phyloP scores from a whole-genome alignment of 2,329 filamentous ascomycete species.

The Fusarium pseudoanthophilum region DNA sequence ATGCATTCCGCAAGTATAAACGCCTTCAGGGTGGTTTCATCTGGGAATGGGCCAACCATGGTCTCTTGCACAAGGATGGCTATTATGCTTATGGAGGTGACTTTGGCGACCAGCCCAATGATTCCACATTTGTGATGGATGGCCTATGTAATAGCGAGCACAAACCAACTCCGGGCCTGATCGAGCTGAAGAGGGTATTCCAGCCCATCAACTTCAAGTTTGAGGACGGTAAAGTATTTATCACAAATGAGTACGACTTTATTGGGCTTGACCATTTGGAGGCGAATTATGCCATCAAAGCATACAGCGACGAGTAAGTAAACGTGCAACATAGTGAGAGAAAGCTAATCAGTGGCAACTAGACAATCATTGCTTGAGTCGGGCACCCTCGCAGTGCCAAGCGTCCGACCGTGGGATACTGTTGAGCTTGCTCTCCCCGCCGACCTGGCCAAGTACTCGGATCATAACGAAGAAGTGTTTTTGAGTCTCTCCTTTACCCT shows the following conservation, averaged over 20 bases:
- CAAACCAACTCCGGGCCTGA: not conserved
- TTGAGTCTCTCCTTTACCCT: not conserved
- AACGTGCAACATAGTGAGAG: rapidly evolving
- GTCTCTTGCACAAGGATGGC: conserved; percentile 5
- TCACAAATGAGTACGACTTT: conserved; percentile 19
- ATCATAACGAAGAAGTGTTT: not conserved
- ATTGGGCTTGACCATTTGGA: not conserved
- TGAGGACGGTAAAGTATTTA: not conserved
- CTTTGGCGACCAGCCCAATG: conserved; percentile 14
- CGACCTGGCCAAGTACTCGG: not conserved
- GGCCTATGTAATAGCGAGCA: conserved; percentile 12
- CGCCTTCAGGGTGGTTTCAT: conserved; percentile 14
- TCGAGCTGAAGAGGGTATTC: conserved; percentile 12
- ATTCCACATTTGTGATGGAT: conserved; percentile 14
- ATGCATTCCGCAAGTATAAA: not conserved
- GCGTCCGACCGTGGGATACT: not conserved
- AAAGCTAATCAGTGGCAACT: rapidly evolving
- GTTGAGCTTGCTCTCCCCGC: not conserved
- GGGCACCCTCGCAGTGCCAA: not conserved
- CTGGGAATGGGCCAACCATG: conserved; percentile 23
- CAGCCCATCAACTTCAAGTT: conserved; percentile 1
- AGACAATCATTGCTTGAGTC: not conserved
- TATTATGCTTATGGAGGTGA: conserved; percentile 19
- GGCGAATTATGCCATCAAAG: not conserved
- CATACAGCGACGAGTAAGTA: not conserved